These are phyloP conservation scores for Thermomucor indicae-seudaticae DNA, from an alignment of 371 early-diverging fungal genomes.

Conservation along the genomic window DNA sequence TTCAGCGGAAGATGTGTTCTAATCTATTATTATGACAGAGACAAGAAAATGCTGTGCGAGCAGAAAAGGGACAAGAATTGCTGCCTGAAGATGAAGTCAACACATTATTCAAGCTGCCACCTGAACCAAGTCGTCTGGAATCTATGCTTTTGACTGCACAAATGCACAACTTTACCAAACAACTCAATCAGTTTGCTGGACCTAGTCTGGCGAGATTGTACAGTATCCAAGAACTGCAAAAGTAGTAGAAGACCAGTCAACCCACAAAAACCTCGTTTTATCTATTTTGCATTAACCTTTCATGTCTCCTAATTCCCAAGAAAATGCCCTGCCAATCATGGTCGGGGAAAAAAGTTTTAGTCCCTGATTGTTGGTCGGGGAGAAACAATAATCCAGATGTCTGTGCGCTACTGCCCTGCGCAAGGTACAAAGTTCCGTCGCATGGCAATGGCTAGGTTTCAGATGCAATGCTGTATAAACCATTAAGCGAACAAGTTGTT, in stretches of 20 bases:
- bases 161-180: conserved; percentile 88
- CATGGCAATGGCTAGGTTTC: conserved; percentile 7
- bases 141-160: conserved; percentile 84
- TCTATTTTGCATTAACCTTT: too few species aligned
- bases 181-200: conserved; percentile 87
- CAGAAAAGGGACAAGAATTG: conserved; percentile 68
- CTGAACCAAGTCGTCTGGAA: conserved; percentile 90
- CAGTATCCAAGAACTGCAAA: conserved; percentile 75
- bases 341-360: too few species aligned
- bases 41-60: conserved; percentile 77
- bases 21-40: conserved; percentile 35
- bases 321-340: too few species aligned
- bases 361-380: too few species aligned
- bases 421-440: too few species aligned
- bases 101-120: conserved; percentile 63
- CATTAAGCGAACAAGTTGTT: background rate
- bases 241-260: too few species aligned
- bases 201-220: conserved; percentile 84
- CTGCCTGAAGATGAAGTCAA: conserved; percentile 80
- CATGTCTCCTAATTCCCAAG: too few species aligned
- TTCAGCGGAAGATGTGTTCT: background rate
- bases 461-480: background rate
- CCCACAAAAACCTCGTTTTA: too few species aligned
- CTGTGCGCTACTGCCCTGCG: too few species aligned
- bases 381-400: too few species aligned